Conservation (phyloP, 2,329 filamentous ascomycete species). For the Fusarium humuli region DNA sequence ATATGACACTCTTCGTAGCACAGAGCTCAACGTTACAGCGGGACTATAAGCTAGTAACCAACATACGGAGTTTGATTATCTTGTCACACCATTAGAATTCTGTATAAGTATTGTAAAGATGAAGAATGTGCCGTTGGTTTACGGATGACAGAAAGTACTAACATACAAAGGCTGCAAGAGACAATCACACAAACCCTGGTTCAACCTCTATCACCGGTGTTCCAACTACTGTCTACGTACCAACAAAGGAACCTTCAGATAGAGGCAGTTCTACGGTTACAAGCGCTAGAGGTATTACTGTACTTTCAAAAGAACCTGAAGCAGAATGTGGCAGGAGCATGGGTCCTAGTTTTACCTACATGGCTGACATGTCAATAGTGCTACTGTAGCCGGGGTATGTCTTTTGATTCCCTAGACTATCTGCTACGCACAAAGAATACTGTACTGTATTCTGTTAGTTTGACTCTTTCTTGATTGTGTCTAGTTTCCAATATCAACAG, state of each 20-base stretch:
- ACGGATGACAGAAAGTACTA: neutral
- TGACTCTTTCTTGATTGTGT: constrained; percentile 5
- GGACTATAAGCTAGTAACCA: neutral
- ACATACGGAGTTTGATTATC: neutral
- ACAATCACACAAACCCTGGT: constrained; percentile 8
- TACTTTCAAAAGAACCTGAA: constrained; percentile 14
- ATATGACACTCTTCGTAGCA: neutral
- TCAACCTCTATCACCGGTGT: neutral
- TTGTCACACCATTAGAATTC: constrained; percentile 2
- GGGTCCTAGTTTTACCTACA: constrained; percentile 13
- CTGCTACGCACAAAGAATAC: neutral
- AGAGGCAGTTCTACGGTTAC: neutral
- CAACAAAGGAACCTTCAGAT: constrained; percentile 11
- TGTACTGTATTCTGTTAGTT: neutral
- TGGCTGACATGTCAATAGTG: constrained; percentile 4
- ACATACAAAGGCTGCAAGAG: neutral
- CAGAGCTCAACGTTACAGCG: constrained; percentile 26
- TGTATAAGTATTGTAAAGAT: neutral
- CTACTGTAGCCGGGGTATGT: neutral
- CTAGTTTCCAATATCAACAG: neutral
- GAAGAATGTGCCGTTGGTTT: neutral
- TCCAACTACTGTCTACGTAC: neutral
- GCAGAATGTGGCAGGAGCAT: constrained; percentile 9
- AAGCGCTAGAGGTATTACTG: neutral
- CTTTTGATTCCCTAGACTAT: constrained; percentile 6